Conservation (phyloP, 2,329 filamentous ascomycete species). For the Penicillium sp. region DNA sequence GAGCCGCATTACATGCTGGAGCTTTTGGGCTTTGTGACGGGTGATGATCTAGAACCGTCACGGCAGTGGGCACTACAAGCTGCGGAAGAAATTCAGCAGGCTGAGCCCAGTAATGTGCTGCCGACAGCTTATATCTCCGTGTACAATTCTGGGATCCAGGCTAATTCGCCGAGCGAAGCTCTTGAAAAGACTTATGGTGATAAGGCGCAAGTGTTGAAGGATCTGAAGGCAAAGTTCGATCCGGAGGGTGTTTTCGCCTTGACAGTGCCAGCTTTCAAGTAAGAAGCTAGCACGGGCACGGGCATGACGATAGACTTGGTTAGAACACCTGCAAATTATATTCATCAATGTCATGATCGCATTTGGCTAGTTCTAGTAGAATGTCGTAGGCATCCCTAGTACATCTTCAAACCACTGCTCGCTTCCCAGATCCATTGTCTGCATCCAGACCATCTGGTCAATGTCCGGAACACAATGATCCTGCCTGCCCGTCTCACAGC, state of each 20-base stretch:
- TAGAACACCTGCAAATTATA: neutral
- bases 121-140: constrained; percentile 22
- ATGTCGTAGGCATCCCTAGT: neutral
- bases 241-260: constrained; percentile 19
- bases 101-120: constrained; percentile 12
- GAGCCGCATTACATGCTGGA: constrained; percentile 28
- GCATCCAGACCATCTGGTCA: constrained; percentile 32
- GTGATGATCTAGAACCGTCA: neutral
- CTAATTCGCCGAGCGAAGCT: neutral
- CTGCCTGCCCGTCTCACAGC: constrained; percentile 7
- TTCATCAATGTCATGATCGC: neutral
- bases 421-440: constrained; percentile 33
- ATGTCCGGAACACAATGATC: constrained; percentile 23
- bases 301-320: neutral
- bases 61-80: constrained; percentile 15
- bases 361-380: neutral
- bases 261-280: constrained; percentile 12
- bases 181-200: constrained; percentile 22
- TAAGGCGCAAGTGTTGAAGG: constrained; percentile 15
- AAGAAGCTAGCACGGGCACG: too few species aligned
- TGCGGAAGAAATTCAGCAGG: constrained; percentile 7
- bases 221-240: constrained; percentile 21
- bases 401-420: constrained; percentile 25
- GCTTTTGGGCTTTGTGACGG: constrained; percentile 10
- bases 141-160: neutral